Conservation (phyloP, 140 eudicot genomes). For the Cichorium intybus region DNA sequence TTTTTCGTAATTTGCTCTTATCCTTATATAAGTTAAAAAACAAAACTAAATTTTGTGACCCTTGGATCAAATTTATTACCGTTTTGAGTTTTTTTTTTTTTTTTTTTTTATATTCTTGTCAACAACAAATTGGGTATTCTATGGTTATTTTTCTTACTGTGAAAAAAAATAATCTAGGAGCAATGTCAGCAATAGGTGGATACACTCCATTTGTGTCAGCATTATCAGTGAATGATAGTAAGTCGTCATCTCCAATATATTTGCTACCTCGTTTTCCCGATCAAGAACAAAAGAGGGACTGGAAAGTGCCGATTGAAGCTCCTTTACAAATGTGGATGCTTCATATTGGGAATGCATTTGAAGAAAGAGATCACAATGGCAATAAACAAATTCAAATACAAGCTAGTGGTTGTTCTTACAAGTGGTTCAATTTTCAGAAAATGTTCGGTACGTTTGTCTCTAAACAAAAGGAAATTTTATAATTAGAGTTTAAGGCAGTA, state of each 20-base stretch:
- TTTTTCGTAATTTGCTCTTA: no score
- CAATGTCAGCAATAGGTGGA: slow-evolving; percentile 82
- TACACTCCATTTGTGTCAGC: slow-evolving; percentile 83
- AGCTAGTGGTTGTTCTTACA: slow-evolving; percentile 77
- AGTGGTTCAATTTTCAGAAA: slow-evolving; percentile 91
- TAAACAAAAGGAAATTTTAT: not conserved
- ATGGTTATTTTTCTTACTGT: not conserved
- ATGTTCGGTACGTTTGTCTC: slow-evolving; percentile 61
- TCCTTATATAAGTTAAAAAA: no score
- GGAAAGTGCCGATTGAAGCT: slow-evolving; percentile 83
- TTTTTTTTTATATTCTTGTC: not conserved
- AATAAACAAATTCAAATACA: slow-evolving; percentile 57
- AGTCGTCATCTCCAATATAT: slow-evolving; percentile 78
- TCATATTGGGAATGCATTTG: slow-evolving; percentile 82
- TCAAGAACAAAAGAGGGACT: slow-evolving; percentile 33
- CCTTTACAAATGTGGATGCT: slow-evolving; percentile 89
- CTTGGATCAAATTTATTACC: no score
- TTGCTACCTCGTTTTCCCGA: slow-evolving; percentile 62
- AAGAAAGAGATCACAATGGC: slow-evolving; percentile 46
- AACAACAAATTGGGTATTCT: not conserved
- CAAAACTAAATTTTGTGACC: no score
- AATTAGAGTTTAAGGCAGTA: no score
- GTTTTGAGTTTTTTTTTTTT: not conserved
- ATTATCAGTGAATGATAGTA: slow-evolving; percentile 67
- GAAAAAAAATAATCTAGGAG: slow-evolving; percentile 44